Conservation (phyloP, 345 rosid genomes). For the Ricinus communis region DNA sequence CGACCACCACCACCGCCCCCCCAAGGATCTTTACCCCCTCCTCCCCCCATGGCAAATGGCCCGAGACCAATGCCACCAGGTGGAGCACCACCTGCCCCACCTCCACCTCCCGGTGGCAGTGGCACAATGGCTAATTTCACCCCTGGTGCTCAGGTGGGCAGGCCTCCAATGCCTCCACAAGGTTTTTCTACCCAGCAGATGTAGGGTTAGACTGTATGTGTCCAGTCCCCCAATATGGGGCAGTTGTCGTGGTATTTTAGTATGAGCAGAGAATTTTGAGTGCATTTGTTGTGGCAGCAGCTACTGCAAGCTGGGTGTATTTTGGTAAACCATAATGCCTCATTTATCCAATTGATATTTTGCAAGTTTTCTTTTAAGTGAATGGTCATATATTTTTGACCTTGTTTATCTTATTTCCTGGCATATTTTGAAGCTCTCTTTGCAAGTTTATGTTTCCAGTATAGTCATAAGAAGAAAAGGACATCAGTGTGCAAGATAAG, state of each 20-base stretch:
- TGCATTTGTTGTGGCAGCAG: background rate
- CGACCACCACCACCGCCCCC: conserved; percentile 52
- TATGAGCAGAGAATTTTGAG: background rate
- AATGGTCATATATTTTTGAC: background rate
- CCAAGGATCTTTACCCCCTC: conserved; percentile 66
- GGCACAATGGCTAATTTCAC: conserved; percentile 65
- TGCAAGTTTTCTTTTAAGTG: background rate
- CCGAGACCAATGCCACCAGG: conserved; percentile 70
- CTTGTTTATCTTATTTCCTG: background rate
- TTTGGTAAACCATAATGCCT: background rate
- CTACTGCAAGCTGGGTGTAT: background rate
- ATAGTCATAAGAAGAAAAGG: no score
- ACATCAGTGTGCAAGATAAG: no score
- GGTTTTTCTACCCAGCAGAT: conserved; percentile 58
- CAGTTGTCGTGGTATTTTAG: background rate
- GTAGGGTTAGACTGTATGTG: conserved; percentile 29
- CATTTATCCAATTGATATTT: background rate
- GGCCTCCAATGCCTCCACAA: conserved; percentile 55
- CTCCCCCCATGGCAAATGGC: conserved; percentile 77
- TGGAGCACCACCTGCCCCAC: conserved; percentile 63
- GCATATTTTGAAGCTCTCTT: background rate
- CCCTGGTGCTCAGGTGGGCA: conserved; percentile 46
- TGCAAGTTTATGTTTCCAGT: no score
- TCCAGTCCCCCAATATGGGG: conserved; percentile 19
- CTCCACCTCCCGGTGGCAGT: conserved; percentile 70